These are phyloP conservation scores for Dictyostelium brefeldianum DNA, from an alignment of 78 protist genomes.

Conservation along the genomic window DNA sequence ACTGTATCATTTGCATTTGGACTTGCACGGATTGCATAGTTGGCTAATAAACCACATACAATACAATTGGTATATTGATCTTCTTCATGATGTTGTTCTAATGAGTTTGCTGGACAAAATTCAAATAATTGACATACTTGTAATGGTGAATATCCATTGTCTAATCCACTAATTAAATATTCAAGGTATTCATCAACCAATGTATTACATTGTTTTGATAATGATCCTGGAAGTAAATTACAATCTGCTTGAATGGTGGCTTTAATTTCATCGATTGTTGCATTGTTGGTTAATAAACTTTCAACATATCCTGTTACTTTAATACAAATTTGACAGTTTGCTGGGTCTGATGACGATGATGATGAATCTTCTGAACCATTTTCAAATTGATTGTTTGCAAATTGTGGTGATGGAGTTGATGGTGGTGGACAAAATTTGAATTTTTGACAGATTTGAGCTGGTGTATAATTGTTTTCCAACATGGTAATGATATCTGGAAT, in stretches of 20 bases:
- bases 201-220: not conserved
- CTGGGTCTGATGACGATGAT: not conserved
- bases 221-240: not conserved
- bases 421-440: not conserved
- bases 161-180: not conserved
- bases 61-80: not conserved
- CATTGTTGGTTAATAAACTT: not conserved
- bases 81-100: not conserved
- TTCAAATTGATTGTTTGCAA: not conserved
- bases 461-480: not conserved
- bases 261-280: slow-evolving; percentile 12
- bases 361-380: not conserved
- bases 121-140: not conserved
- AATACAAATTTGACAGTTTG: slow-evolving; percentile 21
- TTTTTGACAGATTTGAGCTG: slow-evolving; percentile 12
- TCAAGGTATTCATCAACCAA: not conserved
- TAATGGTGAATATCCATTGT: not conserved
- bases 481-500: not conserved
- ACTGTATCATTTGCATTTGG: not conserved
- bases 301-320: slow-evolving; percentile 15
- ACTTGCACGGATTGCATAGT: not conserved
- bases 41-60: not conserved
- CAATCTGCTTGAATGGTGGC: not conserved
- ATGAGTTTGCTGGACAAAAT: not conserved
- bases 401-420: not conserved